A percentile compares a stretch with the other conserved stretches of the same genome.
These are phyloP conservation scores for Pleurotus salmoneostramineus DNA, from an alignment of 768 basidiomycete species.

Conservation along the genomic window DNA sequence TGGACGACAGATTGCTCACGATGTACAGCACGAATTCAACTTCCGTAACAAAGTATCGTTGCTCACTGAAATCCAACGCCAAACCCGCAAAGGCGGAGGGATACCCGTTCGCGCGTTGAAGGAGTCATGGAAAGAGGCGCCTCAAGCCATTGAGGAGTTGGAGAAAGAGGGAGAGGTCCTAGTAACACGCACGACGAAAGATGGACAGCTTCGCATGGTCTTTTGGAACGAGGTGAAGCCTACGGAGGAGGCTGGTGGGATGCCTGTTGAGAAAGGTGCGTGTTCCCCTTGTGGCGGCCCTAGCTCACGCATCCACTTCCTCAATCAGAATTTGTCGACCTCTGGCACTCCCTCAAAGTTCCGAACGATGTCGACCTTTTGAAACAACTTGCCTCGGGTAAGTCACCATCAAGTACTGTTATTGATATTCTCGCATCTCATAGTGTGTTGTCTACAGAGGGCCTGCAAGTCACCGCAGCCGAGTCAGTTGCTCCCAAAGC, in stretches of 20 bases:
- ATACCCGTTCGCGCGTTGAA: conserved; percentile 81
- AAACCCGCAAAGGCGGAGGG: conserved; percentile 80
- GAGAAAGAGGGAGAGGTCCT: conserved; percentile 86
- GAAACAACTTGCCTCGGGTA: conserved; percentile 73
- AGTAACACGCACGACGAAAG: conserved; percentile 82
- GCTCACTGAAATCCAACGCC: conserved; percentile 80
- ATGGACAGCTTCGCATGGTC: conserved; percentile 79
- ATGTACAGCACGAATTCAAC: conserved; percentile 75
- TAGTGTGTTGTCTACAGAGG: conserved; percentile 45
- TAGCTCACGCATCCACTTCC: not conserved
- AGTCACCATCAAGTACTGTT: conserved; percentile 13
- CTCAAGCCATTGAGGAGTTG: conserved; percentile 81
- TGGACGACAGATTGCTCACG: conserved; percentile 6
- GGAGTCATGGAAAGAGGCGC: conserved; percentile 90
- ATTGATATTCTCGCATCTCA: not conserved
- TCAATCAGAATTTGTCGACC: conserved; percentile 72
- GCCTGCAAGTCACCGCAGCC: conserved; percentile 74
- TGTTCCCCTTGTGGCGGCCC: not conserved
- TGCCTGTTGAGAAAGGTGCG: conserved; percentile 77
- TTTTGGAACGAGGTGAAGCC: conserved; percentile 90
- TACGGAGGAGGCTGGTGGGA: conserved; percentile 65
- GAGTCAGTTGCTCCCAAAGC: conserved; percentile 54
- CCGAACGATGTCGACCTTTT: conserved; percentile 84
- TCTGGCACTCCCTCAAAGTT: conserved; percentile 84
- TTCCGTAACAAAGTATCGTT: conserved; percentile 83